These are phyloP conservation scores for Symbiodinium natans DNA, from an alignment of 73 alveolate genomes.

Conservation along the genomic window DNA sequence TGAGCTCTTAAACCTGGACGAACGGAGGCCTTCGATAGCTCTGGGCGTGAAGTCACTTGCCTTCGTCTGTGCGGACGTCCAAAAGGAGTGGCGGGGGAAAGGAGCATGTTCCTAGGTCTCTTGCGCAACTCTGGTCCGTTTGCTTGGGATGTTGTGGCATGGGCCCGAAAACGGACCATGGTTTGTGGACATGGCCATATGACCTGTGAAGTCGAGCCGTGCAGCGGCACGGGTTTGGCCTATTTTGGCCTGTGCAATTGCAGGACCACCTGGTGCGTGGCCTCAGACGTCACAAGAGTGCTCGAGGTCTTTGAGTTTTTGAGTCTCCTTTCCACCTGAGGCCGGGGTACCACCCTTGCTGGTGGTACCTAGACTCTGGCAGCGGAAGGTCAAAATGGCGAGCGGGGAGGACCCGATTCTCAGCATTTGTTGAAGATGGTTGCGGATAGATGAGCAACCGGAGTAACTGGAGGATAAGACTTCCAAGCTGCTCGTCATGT, in stretches of 20 bases:
- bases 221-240: background rate
- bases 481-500: slow-evolving; percentile 8
- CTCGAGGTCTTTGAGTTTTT: background rate
- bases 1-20: background rate
- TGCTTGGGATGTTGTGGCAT: no score
- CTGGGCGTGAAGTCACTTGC: slow-evolving; percentile 53
- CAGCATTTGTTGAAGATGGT: background rate
- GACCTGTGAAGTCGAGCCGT: no score
- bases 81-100: background rate
- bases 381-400: background rate
- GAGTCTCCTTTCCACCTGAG: background rate
- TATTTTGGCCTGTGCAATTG: background rate
- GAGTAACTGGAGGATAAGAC: background rate
- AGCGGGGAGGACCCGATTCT: background rate
- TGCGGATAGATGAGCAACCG: background rate
- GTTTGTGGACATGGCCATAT: background rate
- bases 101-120: background rate
- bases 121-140: no score
- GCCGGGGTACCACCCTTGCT: slow-evolving; percentile 66
- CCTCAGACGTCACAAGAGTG: background rate
- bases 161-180: background rate
- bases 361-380: slow-evolving; percentile 52
- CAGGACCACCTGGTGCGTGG: background rate
- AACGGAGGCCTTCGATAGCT: slow-evolving; percentile 26
- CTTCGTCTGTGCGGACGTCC: slow-evolving; percentile 35